Base-by-base conservation (phyloP, 768 basidiomycete species). In the Rhodotorula graminis region DNA sequence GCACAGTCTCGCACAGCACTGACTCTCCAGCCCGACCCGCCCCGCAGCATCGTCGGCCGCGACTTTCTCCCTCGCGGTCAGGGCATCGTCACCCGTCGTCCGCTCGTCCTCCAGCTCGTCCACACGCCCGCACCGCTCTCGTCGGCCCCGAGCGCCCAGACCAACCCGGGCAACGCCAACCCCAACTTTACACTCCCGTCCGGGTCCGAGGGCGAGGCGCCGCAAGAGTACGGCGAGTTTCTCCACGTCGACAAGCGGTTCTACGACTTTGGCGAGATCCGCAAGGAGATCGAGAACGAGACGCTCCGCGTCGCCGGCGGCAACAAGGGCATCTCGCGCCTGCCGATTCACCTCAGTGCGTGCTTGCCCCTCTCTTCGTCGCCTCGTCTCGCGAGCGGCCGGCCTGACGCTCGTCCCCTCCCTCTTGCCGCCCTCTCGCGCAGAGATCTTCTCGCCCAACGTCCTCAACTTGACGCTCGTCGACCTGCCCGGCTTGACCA, bases 241-340 rank as follows among this genome's bases (percentile, higher is more conserved):
- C 86, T 98, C 42, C 96, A 99, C 81, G 85, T 95, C 67, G 94
- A 97, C 85, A 92, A 91, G 80, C 87, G 91, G 53, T 97, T 93
- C 82, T 93, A 92, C n/a, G 95, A 98, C 80, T 98, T 94, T 79
- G 84, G 86, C 58, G 95, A 98, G 78, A 90, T 98, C 75, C 86
- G 95, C 53, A 90, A 89, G 76, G 96, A 99, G 83, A 99, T 99
- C 70, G 96, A 99, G 82, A 89, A 91, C 80, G 96, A 99, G 84
- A 99, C 96, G 3, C 62, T 76, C 14, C 85, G 96, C 57, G 94
- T 99, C 27, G 96, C 96, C 0, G 96, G 96, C 0, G 94, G 97
- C 84, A 98, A 98, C 82, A 99, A 98, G 82, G 96, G 96, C 58
- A 90, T 99, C 70, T 94, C 92, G 83, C 93, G 94, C 80, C 82